Conservation (phyloP, 2,329 filamentous ascomycete genomes). For the Neopestalotiopsis sp. region DNA sequence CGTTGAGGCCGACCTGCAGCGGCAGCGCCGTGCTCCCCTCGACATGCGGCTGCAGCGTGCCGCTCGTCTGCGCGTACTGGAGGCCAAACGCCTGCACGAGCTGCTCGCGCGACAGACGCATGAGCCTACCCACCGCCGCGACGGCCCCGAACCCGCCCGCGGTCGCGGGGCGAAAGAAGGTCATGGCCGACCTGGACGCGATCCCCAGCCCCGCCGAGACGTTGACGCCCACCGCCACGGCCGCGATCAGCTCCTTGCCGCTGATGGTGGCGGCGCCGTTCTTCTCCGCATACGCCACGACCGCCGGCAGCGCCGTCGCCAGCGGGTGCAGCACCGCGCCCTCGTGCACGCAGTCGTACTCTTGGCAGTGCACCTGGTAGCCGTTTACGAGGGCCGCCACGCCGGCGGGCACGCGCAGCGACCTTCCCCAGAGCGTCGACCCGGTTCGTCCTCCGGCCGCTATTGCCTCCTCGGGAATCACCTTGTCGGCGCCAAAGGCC, state of each 20-base stretch:
- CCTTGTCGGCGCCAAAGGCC: conserved; percentile 15
- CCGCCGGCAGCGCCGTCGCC: conserved; percentile 17
- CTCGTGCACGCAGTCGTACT: conserved; percentile 21
- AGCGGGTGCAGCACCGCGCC: conserved; percentile 19
- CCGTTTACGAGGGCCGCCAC: conserved; percentile 16
- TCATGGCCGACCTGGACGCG: conserved; percentile 17
- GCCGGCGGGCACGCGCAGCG: conserved; percentile 9
- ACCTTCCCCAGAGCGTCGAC: conserved; percentile 17
- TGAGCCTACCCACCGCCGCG: conserved; percentile 15
- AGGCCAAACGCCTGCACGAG: conserved; percentile 19
- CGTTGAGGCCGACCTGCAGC: conserved; percentile 18
- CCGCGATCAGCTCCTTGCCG: conserved; percentile 18
- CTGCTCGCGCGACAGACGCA: conserved; percentile 10
- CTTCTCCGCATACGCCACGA: conserved; percentile 16
- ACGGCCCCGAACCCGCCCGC: conserved; percentile 19
- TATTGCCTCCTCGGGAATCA: neutral
- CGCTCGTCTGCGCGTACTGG: conserved; percentile 20
- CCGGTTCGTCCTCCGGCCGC: neutral
- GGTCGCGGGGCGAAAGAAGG: conserved; percentile 18
- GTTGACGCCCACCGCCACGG: conserved; percentile 20
- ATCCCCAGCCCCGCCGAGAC: conserved; percentile 19
- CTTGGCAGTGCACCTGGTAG: conserved; percentile 20
- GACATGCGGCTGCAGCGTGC: conserved; percentile 19
- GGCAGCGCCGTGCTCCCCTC: conserved; percentile 18
- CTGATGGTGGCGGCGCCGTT: conserved; percentile 2